Evolutionary conservation across 2,329 filamentous ascomycete genomes (phyloP), one percentile per base, ranked within the genome.

Genomic region (Pseudogymnoascus destructans): DNA sequence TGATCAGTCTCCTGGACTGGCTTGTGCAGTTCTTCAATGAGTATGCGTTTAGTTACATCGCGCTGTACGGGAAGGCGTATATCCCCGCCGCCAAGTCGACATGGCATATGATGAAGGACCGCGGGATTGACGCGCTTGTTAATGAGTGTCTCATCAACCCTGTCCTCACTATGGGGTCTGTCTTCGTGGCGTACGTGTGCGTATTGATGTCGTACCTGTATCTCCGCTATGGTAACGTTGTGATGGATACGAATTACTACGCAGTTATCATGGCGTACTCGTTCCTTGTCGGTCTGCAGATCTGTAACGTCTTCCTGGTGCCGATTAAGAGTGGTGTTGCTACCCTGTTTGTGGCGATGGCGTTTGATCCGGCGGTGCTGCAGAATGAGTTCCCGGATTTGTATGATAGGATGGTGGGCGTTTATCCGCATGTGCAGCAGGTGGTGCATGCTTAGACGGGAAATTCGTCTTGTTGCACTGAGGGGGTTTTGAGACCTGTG

Each of bases 11-110:
- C 1, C 73, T 96, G 1, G 82, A 95, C 64, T 96, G 92, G 90
- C 85, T 85, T 0, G 82, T 93, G 0, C 78, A 89, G 63, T 93
- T 95, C 67, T 77, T 95, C 73, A 97, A 97, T 73, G 83, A 89
- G 65, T 95, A 95, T 65, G 90, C 90, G 0, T 95, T 95, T 72
- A 90, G 84, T 27, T 89, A 96, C 68, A 95, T 97, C 67, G 90
- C 92, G 0, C 77, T 96, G 0, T 96, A 96, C 68, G 92, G 92
- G 15, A 95, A 95, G 70, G 74, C 86, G 0, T 97, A 96, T 69
- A 79, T 96, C 58, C 77, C 82, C 0, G 87, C 90, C 0, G 90
- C 91, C 33, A 95, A 75, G 70, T 60, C 63, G 42, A 69, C 67
- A 3, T 69, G 67, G 67, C 75, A 70, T 10, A 88, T 95, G 86